phyloP scores from a whole-genome alignment of 1,284 basidiomycete genomes.

The Phlebopus sp. region DNA sequence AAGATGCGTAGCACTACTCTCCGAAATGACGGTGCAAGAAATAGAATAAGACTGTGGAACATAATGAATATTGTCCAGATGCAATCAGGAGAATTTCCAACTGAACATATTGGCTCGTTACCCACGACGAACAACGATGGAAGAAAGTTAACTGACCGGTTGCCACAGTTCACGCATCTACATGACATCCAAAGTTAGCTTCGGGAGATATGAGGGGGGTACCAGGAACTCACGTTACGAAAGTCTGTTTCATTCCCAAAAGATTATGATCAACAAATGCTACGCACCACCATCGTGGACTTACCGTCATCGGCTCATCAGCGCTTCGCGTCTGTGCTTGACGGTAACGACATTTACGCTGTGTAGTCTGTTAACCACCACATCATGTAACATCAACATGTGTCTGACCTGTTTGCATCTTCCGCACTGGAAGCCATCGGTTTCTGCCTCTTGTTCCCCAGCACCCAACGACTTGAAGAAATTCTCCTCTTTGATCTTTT shows the following conservation, averaged over 20 bases:
- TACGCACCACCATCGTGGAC: conserved; percentile 28
- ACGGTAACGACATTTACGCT: conserved; percentile 89
- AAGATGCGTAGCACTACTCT: conserved; percentile 2
- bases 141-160: conserved; percentile 40
- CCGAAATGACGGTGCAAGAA: conserved; percentile 2
- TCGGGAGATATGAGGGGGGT: background rate
- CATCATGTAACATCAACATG: background rate
- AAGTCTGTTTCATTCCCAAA: conserved; percentile 45
- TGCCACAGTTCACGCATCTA: conserved; percentile 59
- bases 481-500: conserved; percentile 84
- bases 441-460: conserved; percentile 89
- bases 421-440: conserved; percentile 96
- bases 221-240: conserved; percentile 52
- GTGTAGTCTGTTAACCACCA: conserved; percentile 30
- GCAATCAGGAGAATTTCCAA: conserved; percentile 66
- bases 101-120: conserved; percentile 28
- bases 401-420: conserved; percentile 78
- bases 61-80: background rate
- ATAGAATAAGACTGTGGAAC: conserved; percentile 8
- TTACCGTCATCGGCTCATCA: conserved; percentile 94
- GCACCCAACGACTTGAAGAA: conserved; percentile 91
- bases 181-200: conserved; percentile 1
- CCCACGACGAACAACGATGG: background rate
- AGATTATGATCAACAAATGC: conserved; percentile 19
- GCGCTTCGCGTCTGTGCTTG: conserved; percentile 94